Conservation (phyloP, 352 stramenopile species). For the Phytophthora citricola region DNA sequence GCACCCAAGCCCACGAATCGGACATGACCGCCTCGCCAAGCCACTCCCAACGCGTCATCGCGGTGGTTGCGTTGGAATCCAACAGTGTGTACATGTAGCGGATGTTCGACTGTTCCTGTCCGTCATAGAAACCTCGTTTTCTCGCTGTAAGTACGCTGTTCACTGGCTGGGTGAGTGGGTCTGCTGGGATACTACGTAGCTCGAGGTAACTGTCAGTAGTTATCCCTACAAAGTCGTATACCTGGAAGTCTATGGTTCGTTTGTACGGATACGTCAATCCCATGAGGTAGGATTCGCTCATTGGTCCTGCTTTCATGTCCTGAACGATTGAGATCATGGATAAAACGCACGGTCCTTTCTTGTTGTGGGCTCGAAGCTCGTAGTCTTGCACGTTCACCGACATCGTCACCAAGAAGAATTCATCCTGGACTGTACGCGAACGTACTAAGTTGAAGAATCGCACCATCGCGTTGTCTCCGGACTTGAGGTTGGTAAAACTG, state of each 20-base stretch:
- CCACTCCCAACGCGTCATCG: conserved; percentile 26
- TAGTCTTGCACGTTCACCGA: conserved; percentile 46
- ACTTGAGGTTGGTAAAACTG: conserved; percentile 34
- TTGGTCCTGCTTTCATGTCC: conserved; percentile 17
- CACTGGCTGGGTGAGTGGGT: conserved; percentile 13
- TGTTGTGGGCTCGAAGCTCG: conserved; percentile 23
- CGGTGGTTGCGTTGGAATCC: conserved; percentile 18
- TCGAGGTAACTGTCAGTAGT: conserved; percentile 29
- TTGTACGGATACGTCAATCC: conserved; percentile 42
- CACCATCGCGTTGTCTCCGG: conserved; percentile 14
- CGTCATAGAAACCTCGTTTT: conserved; percentile 39
- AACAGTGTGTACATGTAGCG: conserved; percentile 35
- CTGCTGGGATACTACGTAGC: conserved; percentile 23
- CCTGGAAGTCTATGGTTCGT: conserved; percentile 34
- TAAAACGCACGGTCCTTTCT: conserved; percentile 25
- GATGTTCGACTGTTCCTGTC: conserved; percentile 40
- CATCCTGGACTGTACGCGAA: conserved; percentile 3
- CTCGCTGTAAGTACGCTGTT: conserved; percentile 35
- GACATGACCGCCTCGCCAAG: conserved; percentile 30
- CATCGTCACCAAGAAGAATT: conserved; percentile 33
- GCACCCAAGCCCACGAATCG: conserved; percentile 49
- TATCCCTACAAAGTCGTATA: conserved; percentile 31
- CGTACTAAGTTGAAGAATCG: conserved; percentile 46
- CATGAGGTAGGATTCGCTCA: conserved; percentile 31
- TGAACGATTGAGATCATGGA: conserved; percentile 33